A percentile compares a stretch with the other conserved stretches of the same genome.
phyloP scores from a whole-genome alignment of 2,329 filamentous ascomycete genomes.

The Pseudopithomyces chartarum region DNA sequence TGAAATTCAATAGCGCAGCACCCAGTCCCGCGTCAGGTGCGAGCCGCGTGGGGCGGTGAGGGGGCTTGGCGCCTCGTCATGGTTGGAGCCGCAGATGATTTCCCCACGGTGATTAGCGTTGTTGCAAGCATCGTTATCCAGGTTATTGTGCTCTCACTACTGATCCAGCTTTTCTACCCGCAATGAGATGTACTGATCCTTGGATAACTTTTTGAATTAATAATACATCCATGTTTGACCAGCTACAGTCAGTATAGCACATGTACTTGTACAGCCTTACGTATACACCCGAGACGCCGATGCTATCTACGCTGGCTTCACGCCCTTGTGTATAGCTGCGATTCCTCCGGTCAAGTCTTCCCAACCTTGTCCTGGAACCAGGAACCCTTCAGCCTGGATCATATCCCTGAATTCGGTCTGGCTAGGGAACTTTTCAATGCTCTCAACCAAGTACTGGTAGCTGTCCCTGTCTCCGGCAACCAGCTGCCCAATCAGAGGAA shows the following conservation, averaged over 20 bases:
- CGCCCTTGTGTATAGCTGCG: constrained; percentile 93
- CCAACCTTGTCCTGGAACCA: constrained; percentile 73
- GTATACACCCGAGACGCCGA: background rate
- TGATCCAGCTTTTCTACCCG: too few relatives aligned
- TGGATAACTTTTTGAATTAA: background rate
- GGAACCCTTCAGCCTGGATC: constrained; percentile 84
- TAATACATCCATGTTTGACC: background rate
- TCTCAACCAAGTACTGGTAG: constrained; percentile 98
- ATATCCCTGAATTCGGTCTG: constrained; percentile 84
- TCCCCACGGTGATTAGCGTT: background rate
- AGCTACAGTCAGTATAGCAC: background rate
- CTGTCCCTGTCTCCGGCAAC: constrained; percentile 93
- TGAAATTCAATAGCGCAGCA: constrained; percentile 12
- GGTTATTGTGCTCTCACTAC: too few relatives aligned
- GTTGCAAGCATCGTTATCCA: background rate
- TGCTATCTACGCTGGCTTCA: constrained; percentile 67
- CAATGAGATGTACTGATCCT: too few relatives aligned
- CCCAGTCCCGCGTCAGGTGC: background rate
- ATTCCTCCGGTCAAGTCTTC: constrained; percentile 92
- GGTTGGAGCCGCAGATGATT: background rate
- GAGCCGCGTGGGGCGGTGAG: constrained; percentile 12
- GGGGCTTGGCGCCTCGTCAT: constrained; percentile 7
- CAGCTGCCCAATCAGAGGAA: constrained; percentile 92
- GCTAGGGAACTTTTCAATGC: constrained; percentile 89
- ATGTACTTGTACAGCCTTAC: background rate